Conservation (phyloP, 805 yeast genomes). For the Sungouiella blattae region DNA sequence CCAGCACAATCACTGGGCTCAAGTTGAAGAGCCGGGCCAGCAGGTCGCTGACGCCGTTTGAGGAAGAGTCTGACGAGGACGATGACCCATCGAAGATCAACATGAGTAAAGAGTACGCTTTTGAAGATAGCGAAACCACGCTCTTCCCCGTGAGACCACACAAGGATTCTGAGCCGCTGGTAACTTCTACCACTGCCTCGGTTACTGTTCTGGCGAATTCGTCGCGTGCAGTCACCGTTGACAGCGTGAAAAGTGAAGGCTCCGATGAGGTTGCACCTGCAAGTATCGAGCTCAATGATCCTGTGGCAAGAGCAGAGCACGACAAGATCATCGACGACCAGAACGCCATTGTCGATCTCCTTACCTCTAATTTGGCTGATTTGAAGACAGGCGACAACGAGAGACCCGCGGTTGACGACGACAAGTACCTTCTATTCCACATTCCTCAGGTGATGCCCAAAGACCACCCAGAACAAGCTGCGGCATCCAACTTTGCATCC, state of each 20-base stretch:
- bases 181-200: constrained; percentile 17
- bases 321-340: constrained; percentile 31
- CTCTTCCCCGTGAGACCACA: constrained; percentile 71
- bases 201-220: constrained; percentile 21
- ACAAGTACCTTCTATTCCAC: constrained; percentile 41
- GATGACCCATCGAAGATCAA: constrained; percentile 48
- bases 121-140: constrained; percentile 50
- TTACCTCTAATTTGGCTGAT: constrained; percentile 21
- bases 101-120: constrained; percentile 58
- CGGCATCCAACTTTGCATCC: constrained; percentile 9
- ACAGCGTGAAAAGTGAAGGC: constrained; percentile 28
- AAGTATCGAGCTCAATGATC: constrained; percentile 25
- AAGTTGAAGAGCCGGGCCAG: constrained; percentile 27
- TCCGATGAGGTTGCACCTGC: constrained; percentile 29
- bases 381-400: constrained; percentile 17
- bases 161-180: constrained; percentile 35
- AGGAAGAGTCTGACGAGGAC: constrained; percentile 43
- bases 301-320: constrained; percentile 28
- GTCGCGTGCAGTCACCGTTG: constrained; percentile 11
- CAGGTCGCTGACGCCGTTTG: constrained; percentile 16
- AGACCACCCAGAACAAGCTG: constrained; percentile 17
- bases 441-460: constrained; percentile 46
- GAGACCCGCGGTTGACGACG: constrained; percentile 8
- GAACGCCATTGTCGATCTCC: constrained; percentile 23
- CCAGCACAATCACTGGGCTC: constrained; percentile 38